A percentile compares a stretch with the other conserved stretches of the same genome.
phyloP scores from a whole-genome alignment of 2,329 filamentous ascomycete species.

The Calonectria montana region DNA sequence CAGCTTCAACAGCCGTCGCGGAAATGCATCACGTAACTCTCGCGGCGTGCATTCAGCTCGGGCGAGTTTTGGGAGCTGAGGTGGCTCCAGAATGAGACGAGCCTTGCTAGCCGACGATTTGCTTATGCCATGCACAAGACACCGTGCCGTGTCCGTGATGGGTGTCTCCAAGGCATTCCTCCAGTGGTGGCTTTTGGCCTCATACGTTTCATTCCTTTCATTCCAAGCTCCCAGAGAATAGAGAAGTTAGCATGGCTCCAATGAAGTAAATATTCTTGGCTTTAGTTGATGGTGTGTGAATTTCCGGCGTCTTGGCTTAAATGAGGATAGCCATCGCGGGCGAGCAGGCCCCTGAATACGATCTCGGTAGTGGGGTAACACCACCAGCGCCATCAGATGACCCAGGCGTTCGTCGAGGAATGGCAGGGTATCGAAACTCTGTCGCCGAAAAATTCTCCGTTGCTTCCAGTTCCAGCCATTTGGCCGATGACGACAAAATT shows the following conservation, averaged over 20 bases:
- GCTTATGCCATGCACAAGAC: neutral
- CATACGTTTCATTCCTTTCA: neutral
- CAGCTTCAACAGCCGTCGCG: neutral
- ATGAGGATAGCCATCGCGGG: neutral
- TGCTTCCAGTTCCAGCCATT: slow-evolving; percentile 31
- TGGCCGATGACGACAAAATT: slow-evolving; percentile 34
- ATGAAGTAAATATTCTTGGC: neutral
- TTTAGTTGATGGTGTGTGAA: neutral
- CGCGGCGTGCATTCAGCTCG: neutral
- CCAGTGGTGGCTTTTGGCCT: neutral
- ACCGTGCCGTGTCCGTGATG: neutral
- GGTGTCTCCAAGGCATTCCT: neutral
- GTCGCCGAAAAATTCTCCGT: slow-evolving; percentile 36
- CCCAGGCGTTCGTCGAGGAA: neutral
- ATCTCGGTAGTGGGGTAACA: neutral
- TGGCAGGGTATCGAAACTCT: neutral
- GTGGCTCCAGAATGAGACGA: neutral
- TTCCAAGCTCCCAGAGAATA: neutral
- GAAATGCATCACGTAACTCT: neutral
- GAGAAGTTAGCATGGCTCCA: too few relatives aligned
- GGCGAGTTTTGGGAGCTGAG: neutral
- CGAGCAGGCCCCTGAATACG: neutral
- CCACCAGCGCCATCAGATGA: neutral
- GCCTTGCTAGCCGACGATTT: neutral
- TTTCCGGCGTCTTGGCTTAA: neutral